A percentile compares a stretch with the other conserved stretches of the same genome.
Conservation (phyloP, 192 early-diverging fungal species). For the Chytriomyces hyalinus region DNA sequence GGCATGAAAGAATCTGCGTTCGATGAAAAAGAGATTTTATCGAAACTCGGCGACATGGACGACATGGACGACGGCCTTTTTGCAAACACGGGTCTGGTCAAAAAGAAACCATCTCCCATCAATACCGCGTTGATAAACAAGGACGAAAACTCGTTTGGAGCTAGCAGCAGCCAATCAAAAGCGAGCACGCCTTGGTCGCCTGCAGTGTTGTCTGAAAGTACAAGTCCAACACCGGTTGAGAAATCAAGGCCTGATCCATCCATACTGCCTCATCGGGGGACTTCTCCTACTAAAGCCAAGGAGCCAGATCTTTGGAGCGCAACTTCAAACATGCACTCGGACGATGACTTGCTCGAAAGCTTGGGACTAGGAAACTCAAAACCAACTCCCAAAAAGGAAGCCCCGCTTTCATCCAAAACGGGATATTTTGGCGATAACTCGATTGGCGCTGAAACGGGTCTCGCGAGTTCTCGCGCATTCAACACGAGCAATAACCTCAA, state of each 20-base stretch:
- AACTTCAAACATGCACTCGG: neutral
- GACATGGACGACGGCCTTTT: constrained; percentile 33
- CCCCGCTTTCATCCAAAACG: no score
- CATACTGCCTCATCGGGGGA: neutral
- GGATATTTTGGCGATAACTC: no score
- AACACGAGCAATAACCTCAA: no score
- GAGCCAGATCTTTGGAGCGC: neutral
- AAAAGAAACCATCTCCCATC: constrained; percentile 8
- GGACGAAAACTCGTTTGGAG: neutral
- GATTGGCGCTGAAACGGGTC: no score
- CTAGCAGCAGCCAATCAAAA: neutral
- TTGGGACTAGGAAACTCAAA: neutral
- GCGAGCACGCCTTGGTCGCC: neutral
- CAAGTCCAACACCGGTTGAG: neutral
- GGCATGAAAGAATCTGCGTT: neutral
- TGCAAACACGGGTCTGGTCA: constrained; percentile 3
- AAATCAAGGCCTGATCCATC: neutral
- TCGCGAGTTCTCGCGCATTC: no score
- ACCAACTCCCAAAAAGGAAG: no score
- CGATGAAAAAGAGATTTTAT: constrained; percentile 13
- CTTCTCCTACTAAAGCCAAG: neutral
- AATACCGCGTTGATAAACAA: neutral
- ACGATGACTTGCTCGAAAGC: constrained; percentile 19
- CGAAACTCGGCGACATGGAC: constrained; percentile 25
- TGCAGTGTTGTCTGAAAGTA: neutral